Conservation (phyloP, 805 yeast species). For the Alloascoidea hylecoeti region DNA sequence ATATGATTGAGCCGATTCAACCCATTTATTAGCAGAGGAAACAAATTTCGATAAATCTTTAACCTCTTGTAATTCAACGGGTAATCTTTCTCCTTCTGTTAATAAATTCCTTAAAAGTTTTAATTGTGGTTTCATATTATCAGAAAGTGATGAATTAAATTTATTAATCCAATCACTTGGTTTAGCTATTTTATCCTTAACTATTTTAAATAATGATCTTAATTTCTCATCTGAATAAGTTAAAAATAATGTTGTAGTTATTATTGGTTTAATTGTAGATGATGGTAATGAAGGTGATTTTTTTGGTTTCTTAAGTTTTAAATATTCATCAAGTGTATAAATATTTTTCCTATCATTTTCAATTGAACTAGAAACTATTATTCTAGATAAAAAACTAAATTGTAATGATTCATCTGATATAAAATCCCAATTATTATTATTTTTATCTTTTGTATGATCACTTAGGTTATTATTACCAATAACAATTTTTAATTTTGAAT, state of each 20-base stretch:
- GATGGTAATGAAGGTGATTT: neutral
- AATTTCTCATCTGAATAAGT: neutral
- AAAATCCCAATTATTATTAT: neutral
- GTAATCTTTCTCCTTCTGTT: conserved; percentile 2
- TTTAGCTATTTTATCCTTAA: neutral
- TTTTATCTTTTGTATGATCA: neutral
- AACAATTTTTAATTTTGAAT: neutral
- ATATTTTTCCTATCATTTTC: neutral
- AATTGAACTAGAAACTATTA: neutral
- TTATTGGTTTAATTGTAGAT: no score
- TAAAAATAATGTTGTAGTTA: neutral
- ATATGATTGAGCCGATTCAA: conserved; percentile 38
- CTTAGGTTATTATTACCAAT: neutral
- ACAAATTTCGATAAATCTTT: conserved; percentile 9
- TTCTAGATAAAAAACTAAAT: neutral
- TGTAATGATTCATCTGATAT: neutral
- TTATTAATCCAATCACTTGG: neutral
- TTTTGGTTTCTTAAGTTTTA: neutral
- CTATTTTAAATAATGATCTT: neutral
- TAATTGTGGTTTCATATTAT: neutral
- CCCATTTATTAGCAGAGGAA: conserved; percentile 26
- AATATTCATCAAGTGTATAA: neutral
- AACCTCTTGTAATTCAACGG: conserved; percentile 24
- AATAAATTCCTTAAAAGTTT: neutral
- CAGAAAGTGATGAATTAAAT: neutral